Percentiles rank a stretch among this genome's conserved stretches.
These are phyloP conservation scores for Pseudohyphozyma bogoriensis DNA, from an alignment of 768 basidiomycete species.

Conservation along the genomic window DNA sequence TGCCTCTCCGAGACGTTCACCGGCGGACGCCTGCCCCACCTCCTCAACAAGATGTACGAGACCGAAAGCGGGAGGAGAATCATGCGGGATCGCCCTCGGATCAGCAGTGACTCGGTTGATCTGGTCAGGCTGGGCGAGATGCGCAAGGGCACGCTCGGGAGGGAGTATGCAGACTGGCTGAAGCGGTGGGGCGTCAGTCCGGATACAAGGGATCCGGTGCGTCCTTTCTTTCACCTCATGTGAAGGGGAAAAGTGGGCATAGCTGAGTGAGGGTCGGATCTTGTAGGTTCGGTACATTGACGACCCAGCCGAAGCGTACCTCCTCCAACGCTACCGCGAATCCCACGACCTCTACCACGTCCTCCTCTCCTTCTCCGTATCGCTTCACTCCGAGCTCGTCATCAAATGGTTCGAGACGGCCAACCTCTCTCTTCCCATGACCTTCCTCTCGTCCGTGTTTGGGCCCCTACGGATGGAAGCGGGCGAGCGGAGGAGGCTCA, in stretches of 20 bases:
- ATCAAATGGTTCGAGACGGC: slow-evolving; percentile 91
- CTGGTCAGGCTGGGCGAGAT: slow-evolving; percentile 56
- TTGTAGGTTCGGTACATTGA: slow-evolving; percentile 81
- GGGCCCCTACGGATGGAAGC: slow-evolving; percentile 62
- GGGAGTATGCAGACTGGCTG: slow-evolving; percentile 81
- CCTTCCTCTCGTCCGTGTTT: slow-evolving; percentile 65
- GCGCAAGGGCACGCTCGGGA: slow-evolving; percentile 72
- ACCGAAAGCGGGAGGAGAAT: slow-evolving; percentile 74
- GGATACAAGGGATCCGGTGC: slow-evolving; percentile 81
- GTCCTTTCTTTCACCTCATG: slow-evolving; percentile 30
- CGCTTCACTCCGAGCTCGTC: slow-evolving; percentile 80
- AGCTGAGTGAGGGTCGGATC: not conserved
- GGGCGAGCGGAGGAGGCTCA: slow-evolving; percentile 50
- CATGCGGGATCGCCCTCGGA: slow-evolving; percentile 68
- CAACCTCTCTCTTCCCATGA: slow-evolving; percentile 82
- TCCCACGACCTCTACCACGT: slow-evolving; percentile 97
- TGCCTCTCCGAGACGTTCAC: slow-evolving; percentile 89
- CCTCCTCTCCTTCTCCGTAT: slow-evolving; percentile 75
- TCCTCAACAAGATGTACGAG: slow-evolving; percentile 67
- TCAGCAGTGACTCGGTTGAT: slow-evolving; percentile 66
- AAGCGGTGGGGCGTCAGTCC: slow-evolving; percentile 79
- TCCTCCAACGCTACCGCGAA: slow-evolving; percentile 96
- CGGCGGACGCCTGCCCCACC: slow-evolving; percentile 53
- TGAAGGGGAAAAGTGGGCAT: not conserved
- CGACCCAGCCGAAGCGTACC: slow-evolving; percentile 91